Evolutionary conservation across 176 grass and related monocot genomes (phyloP), one percentile per base, ranked within the genome.

Genomic region (Carex kokanica): DNA sequence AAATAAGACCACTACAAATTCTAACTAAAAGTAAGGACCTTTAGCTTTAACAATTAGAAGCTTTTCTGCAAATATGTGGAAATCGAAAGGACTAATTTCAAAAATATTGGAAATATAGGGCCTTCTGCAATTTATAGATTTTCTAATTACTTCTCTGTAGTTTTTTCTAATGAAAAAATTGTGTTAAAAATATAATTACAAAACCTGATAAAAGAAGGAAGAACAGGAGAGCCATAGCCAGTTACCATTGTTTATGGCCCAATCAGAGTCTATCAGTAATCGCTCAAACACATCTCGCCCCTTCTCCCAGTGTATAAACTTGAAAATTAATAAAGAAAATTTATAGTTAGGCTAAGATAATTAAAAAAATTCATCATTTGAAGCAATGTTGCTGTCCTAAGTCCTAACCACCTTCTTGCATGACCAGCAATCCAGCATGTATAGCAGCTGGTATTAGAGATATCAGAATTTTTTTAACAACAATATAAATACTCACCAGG

Each of bases 291-390:
- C 88, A 12, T 95, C 93, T 56, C 93, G 89, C 1, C 96, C 96
- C 84, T 99, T 93, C 83, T 95, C 93, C 96, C 96, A 93, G 59
- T 95, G 96, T 74, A 99, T 88, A 88, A 95, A 98, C 93, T 98
- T 84, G 43, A 86, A 60, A 63, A 27, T n/a, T 60, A 10, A 85
- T 55, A 29, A 60, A 40, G 36, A 60, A 13, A 40, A 49, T 34
- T 17, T 20, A 40, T 40, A 80, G 24, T 60, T 52, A 29, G 24
- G 16, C 5, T 27, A 80, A 80, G n/a, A 40, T 47, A 49, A 74
- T 47, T 80, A 60, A 2, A 79, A 31, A 55, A 31, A 60, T 24
- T 80, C 16, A 40, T 80, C 34, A 58, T 80, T 80, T n/a, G 15
- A 63, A 25, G 60, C 20, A 61, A 61, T 10, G 23, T 63, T 63